Conservation (phyloP, 257 asterid species). For the Nicotiana knightiana region DNA sequence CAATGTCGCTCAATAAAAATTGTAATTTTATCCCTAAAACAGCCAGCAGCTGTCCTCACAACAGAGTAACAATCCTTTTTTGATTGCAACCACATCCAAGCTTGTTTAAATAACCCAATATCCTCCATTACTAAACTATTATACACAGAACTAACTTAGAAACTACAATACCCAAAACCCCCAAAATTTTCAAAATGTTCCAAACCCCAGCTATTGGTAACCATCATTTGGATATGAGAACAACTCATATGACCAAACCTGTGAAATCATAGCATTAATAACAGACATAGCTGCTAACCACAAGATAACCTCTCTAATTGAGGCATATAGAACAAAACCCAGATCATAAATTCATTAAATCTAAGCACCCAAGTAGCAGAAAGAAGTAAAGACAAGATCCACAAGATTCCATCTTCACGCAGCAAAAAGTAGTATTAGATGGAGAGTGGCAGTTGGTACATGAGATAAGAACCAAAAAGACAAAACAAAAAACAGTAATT, state of each 20-base stretch:
- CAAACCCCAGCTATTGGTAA: slow-evolving; percentile 11
- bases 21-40: slow-evolving; percentile 67
- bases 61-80: slow-evolving; percentile 67
- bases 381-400: slow-evolving; percentile 44
- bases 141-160: background rate
- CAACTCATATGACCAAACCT: slow-evolving; percentile 23
- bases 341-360: slow-evolving; percentile 23
- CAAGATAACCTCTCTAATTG: background rate
- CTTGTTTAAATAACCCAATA: slow-evolving; percentile 88
- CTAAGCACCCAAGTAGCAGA: slow-evolving; percentile 21
- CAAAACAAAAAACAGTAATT: slow-evolving; percentile 17
- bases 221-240: slow-evolving; percentile 20
- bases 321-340: slow-evolving; percentile 22
- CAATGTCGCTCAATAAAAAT: slow-evolving; percentile 79
- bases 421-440: slow-evolving; percentile 15
- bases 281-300: slow-evolving; percentile 22
- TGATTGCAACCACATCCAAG: slow-evolving; percentile 84
- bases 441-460: slow-evolving; percentile 20
- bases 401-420: slow-evolving; percentile 41
- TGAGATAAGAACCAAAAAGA: slow-evolving; percentile 9
- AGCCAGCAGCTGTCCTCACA: slow-evolving; percentile 40
- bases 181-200: background rate
- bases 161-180: background rate
- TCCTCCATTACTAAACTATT: slow-evolving; percentile 66
- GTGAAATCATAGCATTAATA: slow-evolving; percentile 17